Percentiles rank a stretch among this genome's conserved stretches.
Evolutionary conservation across 495 filamentous ascomycete genomes (phyloP).

Genomic region (Darksidea phi): DNA sequence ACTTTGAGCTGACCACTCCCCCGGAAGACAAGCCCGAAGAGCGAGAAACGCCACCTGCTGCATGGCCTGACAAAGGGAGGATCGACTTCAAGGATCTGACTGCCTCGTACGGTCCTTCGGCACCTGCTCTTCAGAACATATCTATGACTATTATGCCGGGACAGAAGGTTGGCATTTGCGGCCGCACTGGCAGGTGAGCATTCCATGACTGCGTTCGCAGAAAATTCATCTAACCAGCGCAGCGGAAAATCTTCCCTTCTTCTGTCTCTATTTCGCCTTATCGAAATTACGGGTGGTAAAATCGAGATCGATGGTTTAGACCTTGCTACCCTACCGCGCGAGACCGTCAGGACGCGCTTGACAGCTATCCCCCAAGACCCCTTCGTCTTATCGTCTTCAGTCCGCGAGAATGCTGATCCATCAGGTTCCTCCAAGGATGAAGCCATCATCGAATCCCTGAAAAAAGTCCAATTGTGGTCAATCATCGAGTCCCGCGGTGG

Average conservation of each 20-base stretch:
- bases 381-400: constrained; percentile 73
- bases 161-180: constrained; percentile 57
- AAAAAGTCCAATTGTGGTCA: constrained; percentile 65
- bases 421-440: constrained; percentile 70
- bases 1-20: constrained; percentile 9
- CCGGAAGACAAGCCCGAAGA: neutral
- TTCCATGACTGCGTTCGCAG: neutral
- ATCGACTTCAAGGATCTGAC: no score
- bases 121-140: constrained; percentile 50
- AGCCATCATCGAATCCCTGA: constrained; percentile 71
- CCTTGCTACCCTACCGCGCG: constrained; percentile 53
- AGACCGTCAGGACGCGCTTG: constrained; percentile 55
- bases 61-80: constrained; percentile 15
- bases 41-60: neutral
- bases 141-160: constrained; percentile 54
- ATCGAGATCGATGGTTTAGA: constrained; percentile 58
- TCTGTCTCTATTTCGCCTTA: constrained; percentile 47
- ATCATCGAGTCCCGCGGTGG: constrained; percentile 9
- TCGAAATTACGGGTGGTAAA: constrained; percentile 47
- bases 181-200: constrained; percentile 52
- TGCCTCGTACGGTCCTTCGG: neutral
- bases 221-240: neutral
- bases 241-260: constrained; percentile 40
- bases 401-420: constrained; percentile 79
- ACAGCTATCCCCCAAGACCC: constrained; percentile 64